Percentiles rank a stretch among this genome's conserved stretches.
phyloP scores from a whole-genome alignment of 1,139 yeast genomes.

The Eremothecium cymbalariae region DNA sequence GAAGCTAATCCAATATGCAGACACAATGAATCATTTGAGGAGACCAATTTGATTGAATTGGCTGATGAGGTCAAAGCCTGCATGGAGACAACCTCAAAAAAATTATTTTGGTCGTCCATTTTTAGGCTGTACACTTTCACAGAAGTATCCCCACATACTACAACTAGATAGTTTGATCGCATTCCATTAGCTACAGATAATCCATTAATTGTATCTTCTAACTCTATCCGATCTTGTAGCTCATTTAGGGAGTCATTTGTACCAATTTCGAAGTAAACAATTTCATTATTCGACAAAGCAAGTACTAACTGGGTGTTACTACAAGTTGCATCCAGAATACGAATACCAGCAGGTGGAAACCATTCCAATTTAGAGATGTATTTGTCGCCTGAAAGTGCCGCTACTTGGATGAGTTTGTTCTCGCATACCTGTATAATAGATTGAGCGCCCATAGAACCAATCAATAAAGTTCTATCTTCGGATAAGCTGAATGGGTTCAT shows the following conservation, averaged over 20 bases:
- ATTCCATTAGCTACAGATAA: constrained; percentile 46
- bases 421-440: constrained; percentile 68
- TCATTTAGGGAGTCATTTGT: constrained; percentile 57
- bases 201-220: constrained; percentile 46
- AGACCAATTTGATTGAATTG: constrained; percentile 37
- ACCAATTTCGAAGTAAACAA: constrained; percentile 73
- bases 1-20: constrained; percentile 75
- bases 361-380: constrained; percentile 45
- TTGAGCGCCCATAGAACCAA: constrained; percentile 57
- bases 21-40: constrained; percentile 22
- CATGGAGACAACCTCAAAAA: constrained; percentile 54
- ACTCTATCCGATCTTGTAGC: constrained; percentile 53
- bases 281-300: constrained; percentile 62
- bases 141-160: constrained; percentile 67
- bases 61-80: constrained; percentile 63
- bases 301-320: constrained; percentile 63
- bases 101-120: constrained; percentile 42
- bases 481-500: constrained; percentile 41
- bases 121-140: constrained; percentile 58
- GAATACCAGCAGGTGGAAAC: constrained; percentile 77
- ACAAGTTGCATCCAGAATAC: constrained; percentile 50
- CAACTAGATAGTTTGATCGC: constrained; percentile 52
- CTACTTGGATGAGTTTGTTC: constrained; percentile 64
- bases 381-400: constrained; percentile 27
- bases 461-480: constrained; percentile 55